Evolutionary conservation across 148 eudicot genomes (phyloP), one percentile per base, ranked within the genome.

Genomic region (Rhododendron vialii): DNA sequence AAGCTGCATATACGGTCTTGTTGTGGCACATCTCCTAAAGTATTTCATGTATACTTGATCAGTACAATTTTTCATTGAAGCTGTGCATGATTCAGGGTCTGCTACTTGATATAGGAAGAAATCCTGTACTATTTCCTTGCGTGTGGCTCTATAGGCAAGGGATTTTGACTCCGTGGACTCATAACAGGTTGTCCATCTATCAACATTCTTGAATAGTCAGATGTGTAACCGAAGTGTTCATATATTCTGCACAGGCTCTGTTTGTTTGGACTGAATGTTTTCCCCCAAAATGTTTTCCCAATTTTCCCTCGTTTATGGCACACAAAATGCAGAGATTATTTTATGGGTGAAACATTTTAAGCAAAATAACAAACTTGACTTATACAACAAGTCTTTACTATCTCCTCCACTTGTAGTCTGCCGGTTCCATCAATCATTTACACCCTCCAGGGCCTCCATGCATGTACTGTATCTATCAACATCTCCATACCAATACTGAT

Each of bases 81-180:
- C 11, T 18, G 35, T 47, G 4, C 55, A 79, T 91, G 50, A 57
- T 88, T 85, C 91, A 95, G 98, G 96, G 98, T 83, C 93, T 92
- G 47, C 86, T 93, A 84, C 98, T 95, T 86, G 98, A 95, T 91
- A 89, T 95, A 86, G 98, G 98, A 86, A 92, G 98, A 89, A 93
- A 92, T 88, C 94, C 92, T 86, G 47, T 95, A 73, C 86, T 91
- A 77, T 95, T 93, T 91, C 93, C 96, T 65, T 95, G 96, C 85
- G 91, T 89, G 24, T 95, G 98, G 98, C 93, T 95, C 69, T 90
- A 93, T 83, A 93, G 98, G 89, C 98, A 95, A 91, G 98, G 96
- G 74, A 87, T 95, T 87, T 83, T 93, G 47, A 87, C 92, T 38
- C 92, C 93, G 45, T 95, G 98, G 96, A 89, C 89, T 88, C 93